A percentile compares a stretch with the other conserved stretches of the same genome.
Evolutionary conservation across 768 basidiomycete genomes (phyloP).

Genomic region (Collybia mongolica): DNA sequence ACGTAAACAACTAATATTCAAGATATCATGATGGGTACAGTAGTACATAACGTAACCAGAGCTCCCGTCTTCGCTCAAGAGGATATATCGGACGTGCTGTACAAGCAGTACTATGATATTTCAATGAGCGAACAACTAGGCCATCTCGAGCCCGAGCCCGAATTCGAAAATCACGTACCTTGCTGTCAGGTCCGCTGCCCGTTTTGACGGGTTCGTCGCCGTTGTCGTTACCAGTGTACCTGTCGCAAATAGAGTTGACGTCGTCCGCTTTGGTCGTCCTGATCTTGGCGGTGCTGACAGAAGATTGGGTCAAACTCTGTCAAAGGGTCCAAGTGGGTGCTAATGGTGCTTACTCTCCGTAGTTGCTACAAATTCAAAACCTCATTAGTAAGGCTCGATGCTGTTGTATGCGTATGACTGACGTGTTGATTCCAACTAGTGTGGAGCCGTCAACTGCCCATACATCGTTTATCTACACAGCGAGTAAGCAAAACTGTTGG

Average conservation of each 20-base stretch:
- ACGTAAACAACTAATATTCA: neutral
- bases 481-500: neutral
- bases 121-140: neutral
- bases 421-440: conserved; percentile 33
- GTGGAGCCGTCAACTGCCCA: conserved; percentile 30
- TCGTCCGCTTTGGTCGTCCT: conserved; percentile 26
- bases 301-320: neutral
- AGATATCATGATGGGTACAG: neutral
- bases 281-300: conserved; percentile 27
- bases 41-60: neutral
- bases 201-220: conserved; percentile 28
- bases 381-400: too few relatives aligned
- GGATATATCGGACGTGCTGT: conserved; percentile 25
- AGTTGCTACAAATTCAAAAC: conserved; percentile 21
- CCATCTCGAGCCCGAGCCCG: neutral
- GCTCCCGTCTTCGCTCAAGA: conserved; percentile 3
- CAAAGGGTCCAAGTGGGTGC: neutral
- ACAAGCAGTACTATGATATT: conserved; percentile 22
- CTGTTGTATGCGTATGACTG: conserved; percentile 2
- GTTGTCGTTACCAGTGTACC: conserved; percentile 26
- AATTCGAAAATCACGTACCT: conserved; percentile 16
- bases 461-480: conserved; percentile 25
- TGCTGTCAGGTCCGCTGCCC: conserved; percentile 31
- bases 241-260: conserved; percentile 30
- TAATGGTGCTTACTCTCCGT: conserved; percentile 28